These are phyloP conservation scores for Yamadazyma aaseri DNA, from an alignment of 1,139 yeast species.

Conservation along the genomic window DNA sequence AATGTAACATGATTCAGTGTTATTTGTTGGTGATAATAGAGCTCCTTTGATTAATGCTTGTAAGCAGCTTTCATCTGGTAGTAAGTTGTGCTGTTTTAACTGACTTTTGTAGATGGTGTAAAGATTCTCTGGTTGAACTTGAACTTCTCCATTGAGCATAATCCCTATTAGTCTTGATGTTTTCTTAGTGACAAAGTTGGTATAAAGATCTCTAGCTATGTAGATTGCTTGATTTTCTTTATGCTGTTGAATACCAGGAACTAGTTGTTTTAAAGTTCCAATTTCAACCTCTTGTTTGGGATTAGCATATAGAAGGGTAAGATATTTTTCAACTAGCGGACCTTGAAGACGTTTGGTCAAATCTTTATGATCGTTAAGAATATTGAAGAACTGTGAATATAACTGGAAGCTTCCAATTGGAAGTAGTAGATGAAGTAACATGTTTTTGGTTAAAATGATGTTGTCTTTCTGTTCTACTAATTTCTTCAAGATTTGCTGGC, in stretches of 20 bases:
- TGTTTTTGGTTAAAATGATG: conserved; percentile 31
- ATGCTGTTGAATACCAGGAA: conserved; percentile 1
- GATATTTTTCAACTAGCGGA: conserved; percentile 29
- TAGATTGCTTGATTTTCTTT: background rate
- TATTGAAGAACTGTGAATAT: background rate
- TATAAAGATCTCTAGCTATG: conserved; percentile 11
- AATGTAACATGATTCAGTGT: conserved; percentile 17
- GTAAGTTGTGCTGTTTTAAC: conserved; percentile 14
- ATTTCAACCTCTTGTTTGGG: conserved; percentile 2
- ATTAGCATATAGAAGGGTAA: conserved; percentile 22
- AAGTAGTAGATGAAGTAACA: conserved; percentile 26
- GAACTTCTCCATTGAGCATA: conserved; percentile 48
- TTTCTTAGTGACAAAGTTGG: conserved; percentile 22
- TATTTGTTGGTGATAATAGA: conserved; percentile 11
- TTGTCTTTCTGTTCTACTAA: conserved; percentile 22
- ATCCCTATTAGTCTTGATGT: conserved; percentile 30
- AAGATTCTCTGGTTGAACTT: conserved; percentile 32
- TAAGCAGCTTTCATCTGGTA: conserved; percentile 40
- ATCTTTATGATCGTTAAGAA: conserved; percentile 4
- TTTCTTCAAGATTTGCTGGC: conserved; percentile 26
- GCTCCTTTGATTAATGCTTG: conserved; percentile 45
- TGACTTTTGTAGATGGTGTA: conserved; percentile 33
- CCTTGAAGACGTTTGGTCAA: conserved; percentile 8
- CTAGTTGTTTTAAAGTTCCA: background rate
- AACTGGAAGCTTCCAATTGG: conserved; percentile 19